Evolutionary conservation across 2,329 filamentous ascomycete genomes (phyloP).

Genomic region (Pseudogymnoascus sp.): DNA sequence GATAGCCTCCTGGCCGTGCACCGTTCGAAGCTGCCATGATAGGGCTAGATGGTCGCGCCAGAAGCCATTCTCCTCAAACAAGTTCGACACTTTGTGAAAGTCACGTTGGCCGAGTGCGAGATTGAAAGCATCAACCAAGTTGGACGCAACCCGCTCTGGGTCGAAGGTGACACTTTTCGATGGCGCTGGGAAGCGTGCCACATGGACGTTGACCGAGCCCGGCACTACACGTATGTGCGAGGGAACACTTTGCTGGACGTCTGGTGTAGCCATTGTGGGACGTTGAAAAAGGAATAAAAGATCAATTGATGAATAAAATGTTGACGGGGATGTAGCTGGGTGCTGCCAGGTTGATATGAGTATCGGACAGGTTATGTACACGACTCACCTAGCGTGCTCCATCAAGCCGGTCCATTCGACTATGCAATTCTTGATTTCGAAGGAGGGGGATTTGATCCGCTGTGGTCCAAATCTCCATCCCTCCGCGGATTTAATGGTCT

Average conservation of each 20-base stretch:
- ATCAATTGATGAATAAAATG: too few relatives aligned
- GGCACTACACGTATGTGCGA: conserved; percentile 40
- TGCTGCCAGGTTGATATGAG: too few relatives aligned
- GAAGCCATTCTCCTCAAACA: conserved; percentile 42
- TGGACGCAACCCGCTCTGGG: conserved; percentile 30
- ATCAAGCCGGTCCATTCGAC: too few relatives aligned
- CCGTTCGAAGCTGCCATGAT: conserved; percentile 48
- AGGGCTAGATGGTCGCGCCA: conserved; percentile 54
- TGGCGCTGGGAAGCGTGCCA: conserved; percentile 33
- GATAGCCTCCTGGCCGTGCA: conserved; percentile 38
- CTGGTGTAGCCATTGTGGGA: conserved; percentile 16
- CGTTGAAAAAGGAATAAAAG: too few relatives aligned
- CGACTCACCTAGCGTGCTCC: too few relatives aligned
- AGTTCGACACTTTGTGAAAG: conserved; percentile 26
- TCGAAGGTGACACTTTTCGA: conserved; percentile 28
- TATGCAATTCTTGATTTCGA: too few relatives aligned
- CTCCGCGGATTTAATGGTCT: too few relatives aligned
- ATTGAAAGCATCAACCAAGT: conserved; percentile 37
- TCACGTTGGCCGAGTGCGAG: conserved; percentile 32
- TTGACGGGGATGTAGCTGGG: too few relatives aligned
- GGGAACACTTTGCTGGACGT: conserved; percentile 13
- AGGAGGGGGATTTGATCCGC: too few relatives aligned
- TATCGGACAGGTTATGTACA: too few relatives aligned
- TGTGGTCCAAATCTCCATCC: too few relatives aligned
- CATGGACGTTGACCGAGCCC: conserved; percentile 48